phyloP scores from a whole-genome alignment of 2,329 filamentous ascomycete species.

The Nemania serpens region DNA sequence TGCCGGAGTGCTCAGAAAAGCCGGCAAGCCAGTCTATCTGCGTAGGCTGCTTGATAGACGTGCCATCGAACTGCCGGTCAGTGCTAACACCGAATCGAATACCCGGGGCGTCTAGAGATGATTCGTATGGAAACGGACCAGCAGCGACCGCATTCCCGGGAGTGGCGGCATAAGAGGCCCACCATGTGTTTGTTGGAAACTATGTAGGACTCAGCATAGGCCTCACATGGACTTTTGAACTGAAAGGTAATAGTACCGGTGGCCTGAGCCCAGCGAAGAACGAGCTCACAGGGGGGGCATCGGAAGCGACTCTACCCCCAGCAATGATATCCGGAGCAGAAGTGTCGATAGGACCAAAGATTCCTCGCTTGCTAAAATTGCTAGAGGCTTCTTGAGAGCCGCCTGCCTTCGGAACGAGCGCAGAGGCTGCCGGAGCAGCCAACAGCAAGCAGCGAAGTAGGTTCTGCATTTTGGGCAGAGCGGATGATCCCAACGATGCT shows the following conservation, averaged over 20 bases:
- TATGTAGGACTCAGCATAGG: neutral
- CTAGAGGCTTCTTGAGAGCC: slow-evolving; percentile 2
- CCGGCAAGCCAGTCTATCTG: slow-evolving; percentile 15
- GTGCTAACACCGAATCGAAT: slow-evolving; percentile 13
- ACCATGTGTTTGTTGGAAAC: slow-evolving; percentile 19
- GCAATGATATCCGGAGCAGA: neutral
- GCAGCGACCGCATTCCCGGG: slow-evolving; percentile 11
- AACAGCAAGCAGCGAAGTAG: slow-evolving; percentile 12
- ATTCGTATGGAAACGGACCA: slow-evolving; percentile 17
- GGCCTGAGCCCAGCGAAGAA: slow-evolving; percentile 16
- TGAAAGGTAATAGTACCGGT: neutral
- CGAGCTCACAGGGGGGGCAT: slow-evolving; percentile 9
- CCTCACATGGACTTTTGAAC: neutral
- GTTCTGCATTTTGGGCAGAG: neutral
- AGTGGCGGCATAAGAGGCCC: slow-evolving; percentile 13
- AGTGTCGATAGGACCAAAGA: slow-evolving; percentile 13
- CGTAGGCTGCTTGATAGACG: slow-evolving; percentile 16
- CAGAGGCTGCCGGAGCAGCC: slow-evolving; percentile 3
- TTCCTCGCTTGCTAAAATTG: slow-evolving; percentile 5
- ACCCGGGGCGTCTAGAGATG: neutral
- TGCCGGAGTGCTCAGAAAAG: slow-evolving; percentile 13
- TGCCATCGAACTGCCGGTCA: slow-evolving; percentile 10
- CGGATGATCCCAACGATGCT: neutral
- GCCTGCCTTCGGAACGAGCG: neutral
- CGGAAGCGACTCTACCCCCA: slow-evolving; percentile 7